Base-by-base conservation (phyloP, 2,329 filamentous ascomycete genomes). In the Hysterium pulicare region DNA sequence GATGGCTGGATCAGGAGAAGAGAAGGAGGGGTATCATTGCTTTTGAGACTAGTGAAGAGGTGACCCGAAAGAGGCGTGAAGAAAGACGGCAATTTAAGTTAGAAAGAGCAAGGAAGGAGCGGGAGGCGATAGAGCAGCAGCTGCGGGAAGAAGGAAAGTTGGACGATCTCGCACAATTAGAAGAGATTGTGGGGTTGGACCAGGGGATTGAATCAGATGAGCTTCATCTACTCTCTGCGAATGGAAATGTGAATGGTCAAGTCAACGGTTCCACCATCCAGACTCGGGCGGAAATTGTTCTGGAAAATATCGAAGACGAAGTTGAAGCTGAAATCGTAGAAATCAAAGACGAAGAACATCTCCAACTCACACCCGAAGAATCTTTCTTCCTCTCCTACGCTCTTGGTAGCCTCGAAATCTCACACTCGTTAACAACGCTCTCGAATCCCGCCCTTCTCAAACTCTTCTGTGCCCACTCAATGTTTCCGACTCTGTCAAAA, bases 321-420 rank as follows among this genome's bases (percentile, higher is more conserved):
- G 50, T 62, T 19, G 39, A 47, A 11, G 56, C 36, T 13, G 15
- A 17, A 3, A 3, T 38, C 5, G n/a, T 21, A 24, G 42, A 37
- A 9, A 63, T 75, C 44, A 55, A 72, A 71, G 81, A 70, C 67
- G 61, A 86, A 69, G 93, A 98, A 58, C 90, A 96, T 59, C 81
- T 96, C n/a, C 93, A 97, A 62, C 75, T 98, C 7, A 90, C 85
- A 2, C 78, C 85, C 0, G 90, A 96, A 64, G 93, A 98, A 67
- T 84, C 90, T 0, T 94, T 97, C 68, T 98, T 95, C 64, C 77
- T 98, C 8, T 76, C 75, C 4, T 97, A 94, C 61, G 85, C 78
- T 0, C 73, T 98, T 1, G 91, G 91, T 1, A 79, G 79, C 3
- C 75, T 98, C 7, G 69, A 75, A 3, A 74, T 97, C 46, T 48